These are phyloP conservation scores for Leccinum rimulosum DNA, from an alignment of 768 basidiomycete species.

Conservation along the genomic window DNA sequence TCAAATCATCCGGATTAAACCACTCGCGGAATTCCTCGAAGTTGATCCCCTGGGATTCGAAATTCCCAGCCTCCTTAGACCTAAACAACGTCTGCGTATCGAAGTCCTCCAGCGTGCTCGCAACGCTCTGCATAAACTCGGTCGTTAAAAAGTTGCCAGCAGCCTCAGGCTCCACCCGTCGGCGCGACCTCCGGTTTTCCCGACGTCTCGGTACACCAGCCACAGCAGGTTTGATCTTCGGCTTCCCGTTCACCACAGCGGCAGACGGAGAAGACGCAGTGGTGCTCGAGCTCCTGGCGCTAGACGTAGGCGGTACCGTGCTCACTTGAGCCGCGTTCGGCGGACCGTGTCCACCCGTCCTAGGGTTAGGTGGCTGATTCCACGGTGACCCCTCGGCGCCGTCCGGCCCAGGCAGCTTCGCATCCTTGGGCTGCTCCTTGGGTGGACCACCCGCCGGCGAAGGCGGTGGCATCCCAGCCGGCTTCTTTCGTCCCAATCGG, in stretches of 20 bases:
- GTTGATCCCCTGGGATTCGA: slow-evolving; percentile 34
- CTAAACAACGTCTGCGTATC: slow-evolving; percentile 38
- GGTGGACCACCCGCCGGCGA: slow-evolving; percentile 41
- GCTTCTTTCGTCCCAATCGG: slow-evolving; percentile 31
- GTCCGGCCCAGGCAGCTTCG: slow-evolving; percentile 20
- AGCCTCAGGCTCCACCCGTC: not conserved
- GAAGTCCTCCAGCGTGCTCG: slow-evolving; percentile 40
- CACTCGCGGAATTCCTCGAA: slow-evolving; percentile 76
- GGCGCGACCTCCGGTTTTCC: no score
- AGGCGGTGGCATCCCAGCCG: slow-evolving; percentile 50
- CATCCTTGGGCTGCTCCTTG: slow-evolving; percentile 34
- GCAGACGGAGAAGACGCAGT: slow-evolving; percentile 38
- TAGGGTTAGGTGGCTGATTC: slow-evolving; percentile 33
- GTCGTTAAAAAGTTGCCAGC: not conserved
- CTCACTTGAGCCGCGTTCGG: slow-evolving; percentile 17
- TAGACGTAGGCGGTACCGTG: slow-evolving; percentile 40
- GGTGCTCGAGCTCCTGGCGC: slow-evolving; percentile 30
- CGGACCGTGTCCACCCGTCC: slow-evolving; percentile 24
- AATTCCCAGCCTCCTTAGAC: slow-evolving; percentile 36
- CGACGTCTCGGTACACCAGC: not conserved
- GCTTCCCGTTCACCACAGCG: slow-evolving; percentile 31
- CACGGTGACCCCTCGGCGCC: slow-evolving; percentile 43
- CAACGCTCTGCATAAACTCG: slow-evolving; percentile 50
- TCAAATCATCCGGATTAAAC: slow-evolving; percentile 58
- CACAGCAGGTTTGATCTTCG: slow-evolving; percentile 27